A percentile compares a stretch with the other conserved stretches of the same genome.
Conservation (phyloP, 1,284 basidiomycete genomes). For the Sanghuangporus baumii region DNA sequence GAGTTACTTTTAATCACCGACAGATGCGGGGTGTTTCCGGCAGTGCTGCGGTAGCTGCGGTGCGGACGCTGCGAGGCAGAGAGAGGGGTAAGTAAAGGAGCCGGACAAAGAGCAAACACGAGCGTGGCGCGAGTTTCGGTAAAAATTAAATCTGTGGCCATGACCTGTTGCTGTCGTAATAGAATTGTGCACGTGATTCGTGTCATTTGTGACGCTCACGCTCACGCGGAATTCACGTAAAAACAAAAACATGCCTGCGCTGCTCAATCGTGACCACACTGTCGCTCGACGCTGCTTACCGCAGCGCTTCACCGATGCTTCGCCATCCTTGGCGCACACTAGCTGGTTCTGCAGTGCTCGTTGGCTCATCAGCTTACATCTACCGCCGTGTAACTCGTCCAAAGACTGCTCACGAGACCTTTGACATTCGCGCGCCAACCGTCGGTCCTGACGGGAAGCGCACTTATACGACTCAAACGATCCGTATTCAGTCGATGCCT, state of each 20-base stretch:
- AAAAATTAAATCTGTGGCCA: neutral
- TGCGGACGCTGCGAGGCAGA: neutral
- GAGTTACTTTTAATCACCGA: neutral
- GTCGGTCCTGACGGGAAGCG: slow-evolving; percentile 55
- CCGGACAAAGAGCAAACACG: neutral
- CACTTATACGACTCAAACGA: slow-evolving; percentile 43
- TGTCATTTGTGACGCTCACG: neutral
- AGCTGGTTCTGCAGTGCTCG: slow-evolving; percentile 39
- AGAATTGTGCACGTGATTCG: neutral
- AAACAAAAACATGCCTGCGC: neutral
- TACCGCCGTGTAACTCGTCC: slow-evolving; percentile 32
- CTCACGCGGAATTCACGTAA: neutral
- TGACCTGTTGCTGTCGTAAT: neutral
- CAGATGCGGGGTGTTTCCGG: neutral
- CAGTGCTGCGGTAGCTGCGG: neutral
- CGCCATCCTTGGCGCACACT: slow-evolving; percentile 62
- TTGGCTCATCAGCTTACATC: slow-evolving; percentile 46
- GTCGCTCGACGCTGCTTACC: neutral
- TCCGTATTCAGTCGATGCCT: slow-evolving; percentile 53
- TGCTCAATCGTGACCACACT: neutral
- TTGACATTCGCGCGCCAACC: slow-evolving; percentile 43
- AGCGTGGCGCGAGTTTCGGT: no score
- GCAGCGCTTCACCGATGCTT: slow-evolving; percentile 39
- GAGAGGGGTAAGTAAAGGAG: neutral
- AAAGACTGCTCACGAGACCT: slow-evolving; percentile 30